Percentiles rank a stretch among this genome's conserved stretches.
Conservation (phyloP, 2,329 filamentous ascomycete species). For the Parastagonospora nodorum region DNA sequence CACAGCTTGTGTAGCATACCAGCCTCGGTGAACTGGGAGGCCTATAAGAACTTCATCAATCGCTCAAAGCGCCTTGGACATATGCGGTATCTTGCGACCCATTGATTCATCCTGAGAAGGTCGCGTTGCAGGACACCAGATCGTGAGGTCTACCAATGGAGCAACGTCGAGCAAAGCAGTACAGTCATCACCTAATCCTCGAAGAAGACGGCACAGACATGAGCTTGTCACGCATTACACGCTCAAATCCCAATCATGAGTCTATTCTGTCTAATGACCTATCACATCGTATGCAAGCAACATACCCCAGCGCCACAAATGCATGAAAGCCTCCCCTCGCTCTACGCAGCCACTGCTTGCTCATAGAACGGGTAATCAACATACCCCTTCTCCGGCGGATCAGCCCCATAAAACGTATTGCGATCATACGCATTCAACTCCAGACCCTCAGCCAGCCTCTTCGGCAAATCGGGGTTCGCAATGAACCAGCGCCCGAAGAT, state of each 20-base stretch:
- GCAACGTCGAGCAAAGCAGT: no score
- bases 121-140: no score
- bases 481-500: slow-evolving; percentile 55
- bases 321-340: slow-evolving; percentile 7
- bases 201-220: background rate
- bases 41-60: no score
- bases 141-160: no score
- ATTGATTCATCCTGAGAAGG: no score
- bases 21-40: no score
- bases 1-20: no score
- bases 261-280: slow-evolving; percentile 1
- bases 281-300: slow-evolving; percentile 1
- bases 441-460: slow-evolving; percentile 48
- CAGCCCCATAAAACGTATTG: slow-evolving; percentile 52
- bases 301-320: slow-evolving; percentile 9
- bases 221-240: no score
- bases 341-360: slow-evolving; percentile 22
- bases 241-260: background rate
- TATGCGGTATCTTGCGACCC: no score
- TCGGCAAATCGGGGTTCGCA: slow-evolving; percentile 53
- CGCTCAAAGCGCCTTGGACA: no score
- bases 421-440: slow-evolving; percentile 49
- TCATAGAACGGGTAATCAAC: slow-evolving; percentile 47
- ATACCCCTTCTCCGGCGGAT: slow-evolving; percentile 46
- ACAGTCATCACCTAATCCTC: no score